Conservation (phyloP, 208 protist species). For the Wallacemonas sp. region DNA sequence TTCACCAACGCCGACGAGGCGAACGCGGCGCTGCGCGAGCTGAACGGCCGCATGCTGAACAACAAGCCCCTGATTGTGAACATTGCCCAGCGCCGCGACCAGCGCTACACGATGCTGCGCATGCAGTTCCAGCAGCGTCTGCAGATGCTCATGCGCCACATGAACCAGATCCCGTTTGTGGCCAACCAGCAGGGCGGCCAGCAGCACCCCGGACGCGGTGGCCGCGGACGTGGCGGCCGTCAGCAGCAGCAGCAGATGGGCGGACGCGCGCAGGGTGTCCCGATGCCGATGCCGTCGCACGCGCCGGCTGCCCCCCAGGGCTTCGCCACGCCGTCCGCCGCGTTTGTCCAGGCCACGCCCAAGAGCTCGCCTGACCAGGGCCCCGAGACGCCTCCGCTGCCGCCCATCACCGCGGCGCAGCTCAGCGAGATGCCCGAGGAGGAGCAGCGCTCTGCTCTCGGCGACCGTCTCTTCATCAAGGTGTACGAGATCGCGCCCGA, state of each 20-base stretch:
- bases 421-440: conserved; percentile 84
- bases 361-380: conserved; percentile 61
- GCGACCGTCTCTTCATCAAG: conserved; percentile 89
- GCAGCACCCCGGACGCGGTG: conserved; percentile 30
- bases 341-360: conserved; percentile 55
- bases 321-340: conserved; percentile 48
- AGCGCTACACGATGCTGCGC: conserved; percentile 95
- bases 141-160: conserved; percentile 85
- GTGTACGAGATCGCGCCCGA: conserved; percentile 85
- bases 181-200: conserved; percentile 33
- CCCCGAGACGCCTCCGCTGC: conserved; percentile 80
- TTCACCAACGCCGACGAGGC: conserved; percentile 98
- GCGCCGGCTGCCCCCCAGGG: conserved; percentile 35
- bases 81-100: conserved; percentile 97
- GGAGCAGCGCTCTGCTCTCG: conserved; percentile 89
- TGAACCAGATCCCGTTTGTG: conserved; percentile 55
- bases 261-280: conserved; percentile 23
- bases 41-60: conserved; percentile 97
- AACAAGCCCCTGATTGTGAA: conserved; percentile 98
- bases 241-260: conserved; percentile 25
- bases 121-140: conserved; percentile 94
- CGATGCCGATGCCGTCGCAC: conserved; percentile 21
- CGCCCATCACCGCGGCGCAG: conserved; percentile 81
- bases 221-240: conserved; percentile 38
- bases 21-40: conserved; percentile 96